phyloP scores from a whole-genome alignment of 176 grass and related monocot genomes.

The Guadua angustifolia region DNA sequence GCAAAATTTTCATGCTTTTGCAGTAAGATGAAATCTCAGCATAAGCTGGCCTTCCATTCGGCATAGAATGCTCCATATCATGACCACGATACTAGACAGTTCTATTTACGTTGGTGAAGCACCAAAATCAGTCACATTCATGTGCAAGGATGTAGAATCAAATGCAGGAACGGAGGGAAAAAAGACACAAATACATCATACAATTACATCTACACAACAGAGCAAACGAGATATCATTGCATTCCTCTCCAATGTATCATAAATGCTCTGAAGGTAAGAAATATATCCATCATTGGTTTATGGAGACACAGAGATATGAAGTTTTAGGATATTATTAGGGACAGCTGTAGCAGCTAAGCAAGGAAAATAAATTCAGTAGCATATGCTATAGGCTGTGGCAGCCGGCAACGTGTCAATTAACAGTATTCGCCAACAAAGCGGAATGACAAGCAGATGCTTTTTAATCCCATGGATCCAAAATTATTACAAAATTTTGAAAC shows the following conservation, averaged over 20 bases:
- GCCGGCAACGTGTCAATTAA: conserved; percentile 24
- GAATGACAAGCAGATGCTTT: conserved; percentile 22
- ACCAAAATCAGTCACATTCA: not conserved
- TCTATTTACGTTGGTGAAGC: not conserved
- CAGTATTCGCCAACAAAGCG: conserved; percentile 14
- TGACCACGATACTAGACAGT: not conserved
- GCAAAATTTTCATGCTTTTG: not conserved
- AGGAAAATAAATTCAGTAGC: not conserved
- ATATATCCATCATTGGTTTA: conserved; percentile 1
- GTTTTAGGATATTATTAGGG: conserved; percentile 17
- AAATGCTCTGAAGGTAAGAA: not conserved
- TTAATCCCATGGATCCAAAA: conserved; percentile 42
- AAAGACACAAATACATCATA: not conserved
- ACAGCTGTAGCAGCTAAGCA: not conserved
- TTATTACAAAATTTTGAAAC: conserved; percentile 50
- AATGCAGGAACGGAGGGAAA: not conserved
- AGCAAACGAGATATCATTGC: not conserved
- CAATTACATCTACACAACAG: not conserved
- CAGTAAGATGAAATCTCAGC: not conserved
- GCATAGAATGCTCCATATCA: not conserved
- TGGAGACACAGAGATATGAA: not conserved
- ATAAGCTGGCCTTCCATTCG: not conserved
- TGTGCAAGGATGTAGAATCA: not conserved
- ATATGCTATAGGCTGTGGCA: conserved; percentile 17
- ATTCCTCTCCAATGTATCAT: not conserved